These are phyloP conservation scores for Cytospora schulzeri DNA, from an alignment of 2,329 filamentous ascomycete species.

Conservation along the genomic window DNA sequence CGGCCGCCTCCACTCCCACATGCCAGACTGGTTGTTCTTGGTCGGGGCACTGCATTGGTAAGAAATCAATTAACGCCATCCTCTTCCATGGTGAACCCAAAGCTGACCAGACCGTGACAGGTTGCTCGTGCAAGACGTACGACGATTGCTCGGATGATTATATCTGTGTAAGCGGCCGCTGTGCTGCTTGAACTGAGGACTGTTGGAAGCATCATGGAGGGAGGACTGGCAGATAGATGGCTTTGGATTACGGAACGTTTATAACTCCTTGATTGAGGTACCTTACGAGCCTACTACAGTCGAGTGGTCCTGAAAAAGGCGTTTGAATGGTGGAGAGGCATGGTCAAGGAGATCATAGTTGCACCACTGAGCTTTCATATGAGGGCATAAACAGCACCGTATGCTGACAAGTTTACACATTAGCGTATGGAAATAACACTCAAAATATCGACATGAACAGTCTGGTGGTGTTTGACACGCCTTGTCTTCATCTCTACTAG, in stretches of 20 bases:
- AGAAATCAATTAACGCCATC: neutral
- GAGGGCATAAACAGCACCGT: no score
- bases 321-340: neutral
- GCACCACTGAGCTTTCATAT: no score
- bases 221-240: neutral
- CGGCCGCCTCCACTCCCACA: neutral
- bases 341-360: no score
- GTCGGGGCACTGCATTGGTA: constrained; percentile 17
- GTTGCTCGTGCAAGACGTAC: constrained; percentile 4
- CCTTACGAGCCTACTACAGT: neutral
- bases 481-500: neutral
- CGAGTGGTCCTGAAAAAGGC: no score
- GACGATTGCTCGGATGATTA: constrained; percentile 19
- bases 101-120: neutral
- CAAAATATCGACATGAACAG: neutral
- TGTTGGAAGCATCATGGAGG: neutral
- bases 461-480: neutral
- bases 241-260: no score
- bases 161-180: constrained; percentile 3
- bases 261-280: no score
- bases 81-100: neutral
- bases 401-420: neutral
- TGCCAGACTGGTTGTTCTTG: constrained; percentile 19
- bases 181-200: neutral
- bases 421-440: neutral